Base-by-base conservation (phyloP, 2,329 filamentous ascomycete species). In the Alternaria arbusti region DNA sequence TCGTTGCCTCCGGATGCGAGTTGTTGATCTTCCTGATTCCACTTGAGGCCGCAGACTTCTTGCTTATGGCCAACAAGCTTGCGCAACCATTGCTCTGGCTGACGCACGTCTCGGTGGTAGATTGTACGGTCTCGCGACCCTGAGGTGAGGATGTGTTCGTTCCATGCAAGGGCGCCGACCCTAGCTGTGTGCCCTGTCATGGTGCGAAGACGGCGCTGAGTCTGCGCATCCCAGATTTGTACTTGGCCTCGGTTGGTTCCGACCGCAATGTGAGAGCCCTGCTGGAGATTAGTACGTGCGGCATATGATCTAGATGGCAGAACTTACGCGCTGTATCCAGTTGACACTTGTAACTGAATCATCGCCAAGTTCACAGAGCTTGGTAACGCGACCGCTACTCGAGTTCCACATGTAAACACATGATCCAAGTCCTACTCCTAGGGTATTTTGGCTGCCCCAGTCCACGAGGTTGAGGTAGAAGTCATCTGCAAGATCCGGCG, bases 401-500 rank as follows among this genome's bases (percentile, higher is more conserved):
- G 94, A 96, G 78, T 97, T 97, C 96, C 96, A 99, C 89, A 98
- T 96, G 77, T 98, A 99, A 6, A 99, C 96, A 70, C 93, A 96
- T 17, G 91, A 93, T 17, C 94, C 94, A 25, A 99, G 83, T 0
- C 96, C 96, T 46, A 99, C 96, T 7, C 95, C 96, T 11, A 99
- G 86, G 9, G 97, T 91, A 79, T 98, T 97, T 70, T 92, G 94
- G 73, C 93, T 96, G 46, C 96, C 96, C 96, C 96, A 99, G 76
- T 99, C 96, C 4, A 99, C 95, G 25, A 99, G 84, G 74, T 99
- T 99, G 36, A 99, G 85, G 74, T 99, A 99, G 80, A 98, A 99
- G 77, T 99, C 96, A 75, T 99, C 96, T 26, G 95, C 94, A 49
- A 99, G 83, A 77, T 98, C 96, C 2, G 96, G 96, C 1, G 96